Base-by-base conservation (phyloP, 2,329 filamentous ascomycete genomes). In the Alternaria panax region DNA sequence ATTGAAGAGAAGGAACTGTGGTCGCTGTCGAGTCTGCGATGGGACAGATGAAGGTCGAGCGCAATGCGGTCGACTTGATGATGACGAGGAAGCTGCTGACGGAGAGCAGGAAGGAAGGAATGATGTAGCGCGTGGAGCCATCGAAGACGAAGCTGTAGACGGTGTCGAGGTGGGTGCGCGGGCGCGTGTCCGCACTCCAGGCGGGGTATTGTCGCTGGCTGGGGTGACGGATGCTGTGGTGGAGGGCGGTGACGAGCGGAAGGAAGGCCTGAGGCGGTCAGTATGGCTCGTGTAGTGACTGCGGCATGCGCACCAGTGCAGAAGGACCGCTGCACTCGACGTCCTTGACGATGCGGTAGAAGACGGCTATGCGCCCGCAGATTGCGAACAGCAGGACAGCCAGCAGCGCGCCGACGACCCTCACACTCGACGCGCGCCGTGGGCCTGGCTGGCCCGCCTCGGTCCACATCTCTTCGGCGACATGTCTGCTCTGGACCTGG, bases 11-110 rank as follows among this genome's bases (percentile, higher is more conserved):
- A 41, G 73, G 70, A 40, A 77, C 65, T 46, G 67, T 54, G 36
- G 66, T 59, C 3, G 69, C 69, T 8, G 66, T 55, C 11, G 68
- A 64, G 58, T 71, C 69, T 8, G 67, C 64, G 32, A 67, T 56
- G 24, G 74, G 69, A 54, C 74, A 76, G 47, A 76, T 74, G 64
- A 73, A 76, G 5, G 71, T 74, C 24, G 74, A 75, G 14, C 66
- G 70, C 46, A 75, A 48, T 9, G 66, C 27, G 60, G 63, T 71
- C n/a, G 71, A 69, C 59, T 70, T 71, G 64, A 71, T 59, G 42
- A 67, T 62, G 52, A 69, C 64, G 27, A 74, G 69, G 62, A 75
- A 74, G 62, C 66, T 70, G 63, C 69, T 73, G 50, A 75, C 67
- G 51, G 71, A 68, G 16, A 75, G 69, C 58, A 76, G 56, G 18